Percentiles rank a stretch among this genome's conserved stretches.
These are phyloP conservation scores for Cadophora sp. DNA, from an alignment of 2,329 filamentous ascomycete species.

Conservation along the genomic window DNA sequence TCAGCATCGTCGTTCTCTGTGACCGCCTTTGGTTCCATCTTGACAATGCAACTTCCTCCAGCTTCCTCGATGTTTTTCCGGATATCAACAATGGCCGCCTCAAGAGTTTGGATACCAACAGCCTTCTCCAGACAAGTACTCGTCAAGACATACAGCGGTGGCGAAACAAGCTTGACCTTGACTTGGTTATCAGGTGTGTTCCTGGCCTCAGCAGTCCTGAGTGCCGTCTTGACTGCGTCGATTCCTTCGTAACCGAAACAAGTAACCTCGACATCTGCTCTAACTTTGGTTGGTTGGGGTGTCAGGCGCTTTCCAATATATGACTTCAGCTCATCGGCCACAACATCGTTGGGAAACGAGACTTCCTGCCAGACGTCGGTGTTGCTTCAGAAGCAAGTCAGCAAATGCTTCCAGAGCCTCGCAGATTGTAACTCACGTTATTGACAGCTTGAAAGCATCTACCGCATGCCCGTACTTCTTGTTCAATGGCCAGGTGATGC, in stretches of 20 bases:
- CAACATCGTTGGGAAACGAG: conserved; percentile 82
- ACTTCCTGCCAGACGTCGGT: conserved; percentile 96
- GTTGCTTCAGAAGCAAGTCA: conserved; percentile 64
- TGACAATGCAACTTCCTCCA: conserved; percentile 83
- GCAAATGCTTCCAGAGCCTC: conserved; percentile 12
- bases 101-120: conserved; percentile 81
- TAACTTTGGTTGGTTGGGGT: conserved; percentile 98
- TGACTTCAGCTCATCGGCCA: conserved; percentile 87
- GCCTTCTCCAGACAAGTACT: conserved; percentile 95
- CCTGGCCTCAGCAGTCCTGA: conserved; percentile 88
- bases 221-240: conserved; percentile 93
- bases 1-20: conserved; percentile 98
- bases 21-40: conserved; percentile 99
- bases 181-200: conserved; percentile 94
- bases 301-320: conserved; percentile 98
- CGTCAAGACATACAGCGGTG: conserved; percentile 94
- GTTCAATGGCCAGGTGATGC: conserved; percentile 96
- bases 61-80: conserved; percentile 78
- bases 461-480: conserved; percentile 96
- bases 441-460: conserved; percentile 98
- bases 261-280: conserved; percentile 95
- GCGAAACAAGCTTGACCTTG: conserved; percentile 98
- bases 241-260: conserved; percentile 98
- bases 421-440: conserved; percentile 70
- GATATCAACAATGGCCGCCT: conserved; percentile 90